Evolutionary conservation across 345 rosid genomes (phyloP), one percentile per base, ranked within the genome.

Genomic region (Jatropha curcas): DNA sequence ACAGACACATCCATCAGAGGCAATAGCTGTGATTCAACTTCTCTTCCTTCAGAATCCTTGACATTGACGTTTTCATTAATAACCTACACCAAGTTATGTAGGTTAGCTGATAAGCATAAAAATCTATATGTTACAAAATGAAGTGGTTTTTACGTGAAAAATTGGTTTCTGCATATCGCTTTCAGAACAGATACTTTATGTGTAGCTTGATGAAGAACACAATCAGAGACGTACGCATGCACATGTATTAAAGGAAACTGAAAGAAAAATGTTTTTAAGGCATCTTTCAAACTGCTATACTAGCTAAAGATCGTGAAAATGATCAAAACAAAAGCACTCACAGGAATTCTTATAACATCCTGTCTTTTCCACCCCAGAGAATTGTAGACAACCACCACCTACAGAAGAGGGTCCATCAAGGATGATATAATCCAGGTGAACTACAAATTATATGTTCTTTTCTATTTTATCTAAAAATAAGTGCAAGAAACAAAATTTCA

Each of bases 321-420:
- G 33, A 59, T 51, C 45, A 53, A 70, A 50, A 68, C 25, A 52
- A 55, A 62, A 74, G 56, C 39, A 83, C 92, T 82, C 76, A 94
- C 98, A 67, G 96, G 98, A 75, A 94, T 80, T 67, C 88, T 84
- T 51, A 94, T 81, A 64, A 92, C 79, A 79, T 92, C 91, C 75
- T 94, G 87, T 77, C 97, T 88, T 72, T 78, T 74, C 98, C 97
- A 90, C 81, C 97, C 97, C n/a, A 94, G 77, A 68, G 98, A 84
- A 87, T 94, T 94, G 84, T 94, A 94, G 59, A 88, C 72, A 51
- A 94, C 85, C 60, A 94, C 87, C 45, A 90, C 90, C 98, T 94
- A 35, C 35, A 64, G 24, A 62, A 59, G 33, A 57, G 59, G 71
- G 41, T 25, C 60, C 22, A 25, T 70, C 56, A 71, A n/a, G 20